phyloP scores from a whole-genome alignment of 768 basidiomycete genomes.

The Tephrocybe sp. region DNA sequence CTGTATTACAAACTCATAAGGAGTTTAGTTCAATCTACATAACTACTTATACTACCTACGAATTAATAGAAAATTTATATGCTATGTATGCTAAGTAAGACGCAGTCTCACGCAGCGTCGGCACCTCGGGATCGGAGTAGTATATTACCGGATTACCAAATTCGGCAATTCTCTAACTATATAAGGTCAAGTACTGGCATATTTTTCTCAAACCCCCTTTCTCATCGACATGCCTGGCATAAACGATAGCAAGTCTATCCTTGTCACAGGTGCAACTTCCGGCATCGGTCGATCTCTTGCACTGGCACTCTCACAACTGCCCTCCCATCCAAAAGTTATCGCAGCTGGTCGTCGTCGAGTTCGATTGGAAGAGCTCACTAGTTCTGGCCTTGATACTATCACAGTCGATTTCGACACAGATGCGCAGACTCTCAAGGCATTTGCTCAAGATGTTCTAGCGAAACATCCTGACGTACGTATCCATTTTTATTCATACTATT shows the following conservation, averaged over 20 bases:
- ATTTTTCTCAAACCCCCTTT: background rate
- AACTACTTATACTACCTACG: too few species aligned
- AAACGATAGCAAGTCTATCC: conserved; percentile 26
- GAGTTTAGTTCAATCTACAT: too few species aligned
- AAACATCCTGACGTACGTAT: conserved; percentile 48
- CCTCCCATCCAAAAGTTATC: conserved; percentile 49
- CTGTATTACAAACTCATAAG: too few species aligned
- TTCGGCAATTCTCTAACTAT: too few species aligned
- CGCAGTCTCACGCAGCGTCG: too few species aligned
- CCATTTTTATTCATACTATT: background rate
- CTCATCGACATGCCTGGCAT: conserved; percentile 4
- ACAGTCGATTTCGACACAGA: conserved; percentile 45
- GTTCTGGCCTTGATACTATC: conserved; percentile 39
- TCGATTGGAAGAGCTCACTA: conserved; percentile 49
- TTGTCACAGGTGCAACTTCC: conserved; percentile 39
- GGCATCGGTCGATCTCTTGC: conserved; percentile 61
- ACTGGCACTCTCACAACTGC: conserved; percentile 44
- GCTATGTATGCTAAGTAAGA: too few species aligned
- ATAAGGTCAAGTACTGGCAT: background rate
- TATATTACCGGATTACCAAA: too few species aligned
- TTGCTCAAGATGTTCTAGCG: conserved; percentile 39
- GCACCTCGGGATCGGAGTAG: too few species aligned
- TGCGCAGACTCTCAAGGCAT: conserved; percentile 35
- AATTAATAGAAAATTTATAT: too few species aligned
- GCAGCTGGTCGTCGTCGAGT: conserved; percentile 52